These are phyloP conservation scores for Epichloe gansuensis DNA, from an alignment of 2,329 filamentous ascomycete species.

Conservation along the genomic window DNA sequence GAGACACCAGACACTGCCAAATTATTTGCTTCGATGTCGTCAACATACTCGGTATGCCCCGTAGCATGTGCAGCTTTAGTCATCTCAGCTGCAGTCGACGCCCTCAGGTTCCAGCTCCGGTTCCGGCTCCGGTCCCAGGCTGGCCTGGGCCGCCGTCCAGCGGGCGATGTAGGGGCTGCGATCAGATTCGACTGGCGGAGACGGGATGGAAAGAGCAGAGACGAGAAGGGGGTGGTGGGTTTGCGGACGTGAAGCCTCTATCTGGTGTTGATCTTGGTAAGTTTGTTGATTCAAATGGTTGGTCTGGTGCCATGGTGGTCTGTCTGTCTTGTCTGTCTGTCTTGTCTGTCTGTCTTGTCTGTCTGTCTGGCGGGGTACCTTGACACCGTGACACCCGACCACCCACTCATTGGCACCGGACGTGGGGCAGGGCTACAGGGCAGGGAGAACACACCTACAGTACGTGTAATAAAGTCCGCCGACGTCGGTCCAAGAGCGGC, in stretches of 20 bases:
- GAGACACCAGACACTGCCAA: background rate
- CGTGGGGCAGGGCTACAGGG: too few species aligned
- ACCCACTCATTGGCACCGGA: too few species aligned
- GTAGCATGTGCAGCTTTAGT: background rate
- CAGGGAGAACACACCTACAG: too few species aligned
- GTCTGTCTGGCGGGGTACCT: too few species aligned
- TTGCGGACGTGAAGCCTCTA: background rate
- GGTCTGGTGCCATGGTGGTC: too few species aligned
- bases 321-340: too few species aligned
- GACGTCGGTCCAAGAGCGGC: background rate
- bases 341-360: too few species aligned
- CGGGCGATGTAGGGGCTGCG: conserved; percentile 5
- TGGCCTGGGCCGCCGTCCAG: background rate
- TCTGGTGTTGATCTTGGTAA: background rate
- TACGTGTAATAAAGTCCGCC: background rate
- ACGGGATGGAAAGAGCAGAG: background rate
- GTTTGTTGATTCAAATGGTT: background rate
- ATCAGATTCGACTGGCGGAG: conserved; percentile 4
- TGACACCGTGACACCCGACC: too few species aligned
- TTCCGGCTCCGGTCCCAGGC: background rate
- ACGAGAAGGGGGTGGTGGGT: background rate
- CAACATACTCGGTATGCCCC: background rate
- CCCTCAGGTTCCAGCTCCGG: background rate
- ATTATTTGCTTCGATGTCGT: background rate
- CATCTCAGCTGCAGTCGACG: background rate